These are phyloP conservation scores for Neofusicoccum ribis DNA, from an alignment of 2,329 filamentous ascomycete species.

Conservation along the genomic window DNA sequence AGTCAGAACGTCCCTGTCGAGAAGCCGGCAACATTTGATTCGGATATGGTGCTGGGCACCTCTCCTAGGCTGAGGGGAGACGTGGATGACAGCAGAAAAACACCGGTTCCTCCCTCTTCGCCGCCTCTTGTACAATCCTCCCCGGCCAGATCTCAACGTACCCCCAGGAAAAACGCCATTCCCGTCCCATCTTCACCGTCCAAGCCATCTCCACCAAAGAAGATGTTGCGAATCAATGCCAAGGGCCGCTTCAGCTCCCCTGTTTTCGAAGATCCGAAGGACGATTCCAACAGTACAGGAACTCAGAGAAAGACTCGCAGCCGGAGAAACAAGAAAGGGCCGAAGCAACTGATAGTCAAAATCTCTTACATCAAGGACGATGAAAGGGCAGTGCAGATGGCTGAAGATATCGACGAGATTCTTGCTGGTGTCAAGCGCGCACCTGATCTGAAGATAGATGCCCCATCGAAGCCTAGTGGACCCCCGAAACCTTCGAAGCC, in stretches of 20 bases:
- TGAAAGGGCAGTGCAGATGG: constrained; percentile 51
- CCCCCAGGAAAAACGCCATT: not conserved
- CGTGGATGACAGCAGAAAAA: not conserved
- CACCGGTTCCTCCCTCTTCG: not conserved
- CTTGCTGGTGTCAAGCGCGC: constrained; percentile 44
- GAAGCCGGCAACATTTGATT: not conserved
- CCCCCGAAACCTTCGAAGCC: constrained; percentile 22
- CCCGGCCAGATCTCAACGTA: not conserved
- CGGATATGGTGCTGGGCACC: not conserved
- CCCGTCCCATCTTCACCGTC: not conserved
- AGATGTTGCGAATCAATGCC: constrained; percentile 43
- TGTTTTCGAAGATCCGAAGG: constrained; percentile 32
- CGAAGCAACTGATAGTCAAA: constrained; percentile 48
- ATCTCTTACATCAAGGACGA: constrained; percentile 61
- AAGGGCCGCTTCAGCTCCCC: constrained; percentile 50
- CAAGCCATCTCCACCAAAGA: constrained; percentile 31
- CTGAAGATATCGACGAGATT: constrained; percentile 64
- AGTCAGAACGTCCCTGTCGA: not conserved
- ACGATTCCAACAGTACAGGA: constrained; percentile 20
- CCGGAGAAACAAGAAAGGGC: constrained; percentile 27
- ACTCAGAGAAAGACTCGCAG: constrained; percentile 42
- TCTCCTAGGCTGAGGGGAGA: not conserved
- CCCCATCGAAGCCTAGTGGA: not conserved
- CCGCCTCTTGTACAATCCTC: not conserved
- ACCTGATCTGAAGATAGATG: constrained; percentile 23